Percentiles rank a stretch among this genome's conserved stretches.
Conservation (phyloP, 345 rosid genomes). For the Acer campestre region DNA sequence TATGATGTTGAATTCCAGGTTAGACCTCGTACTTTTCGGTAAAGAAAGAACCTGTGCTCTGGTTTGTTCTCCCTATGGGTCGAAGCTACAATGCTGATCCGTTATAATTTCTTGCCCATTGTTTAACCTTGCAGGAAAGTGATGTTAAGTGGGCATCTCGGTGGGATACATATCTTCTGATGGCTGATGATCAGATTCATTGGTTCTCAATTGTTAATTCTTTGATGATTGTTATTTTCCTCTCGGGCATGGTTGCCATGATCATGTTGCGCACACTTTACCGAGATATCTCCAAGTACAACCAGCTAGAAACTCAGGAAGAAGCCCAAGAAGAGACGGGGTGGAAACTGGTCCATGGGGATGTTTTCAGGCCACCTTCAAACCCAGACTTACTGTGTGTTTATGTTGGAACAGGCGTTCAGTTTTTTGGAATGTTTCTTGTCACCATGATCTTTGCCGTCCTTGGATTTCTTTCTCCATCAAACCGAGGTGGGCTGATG, state of each 20-base stretch:
- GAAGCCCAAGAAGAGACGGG: conserved; percentile 94
- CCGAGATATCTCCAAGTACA: conserved; percentile 90
- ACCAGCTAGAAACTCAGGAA: conserved; percentile 93
- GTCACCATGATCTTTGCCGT: conserved; percentile 90
- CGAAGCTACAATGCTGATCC: not conserved
- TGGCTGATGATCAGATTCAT: conserved; percentile 95
- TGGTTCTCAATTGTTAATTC: conserved; percentile 96
- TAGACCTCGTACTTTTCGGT: not conserved
- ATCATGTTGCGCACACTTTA: conserved; percentile 91
- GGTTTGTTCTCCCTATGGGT: not conserved
- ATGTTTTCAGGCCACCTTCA: conserved; percentile 83
- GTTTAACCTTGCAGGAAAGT: conserved; percentile 58
- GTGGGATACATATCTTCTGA: conserved; percentile 92
- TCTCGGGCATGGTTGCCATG: conserved; percentile 98
- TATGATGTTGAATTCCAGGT: conserved; percentile 90
- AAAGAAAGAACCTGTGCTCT: not conserved
- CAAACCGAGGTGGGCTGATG: conserved; percentile 92
- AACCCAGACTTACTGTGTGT: conserved; percentile 79
- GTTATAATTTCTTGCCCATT: conserved; percentile 3
- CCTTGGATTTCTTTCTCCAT: conserved; percentile 90
- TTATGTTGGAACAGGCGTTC: conserved; percentile 90
- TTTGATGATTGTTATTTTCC: conserved; percentile 93
- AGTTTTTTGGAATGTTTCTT: conserved; percentile 83
- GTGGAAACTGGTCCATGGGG: conserved; percentile 95
- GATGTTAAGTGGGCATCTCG: conserved; percentile 94